Evolutionary conservation across 2,329 filamentous ascomycete genomes (phyloP), one percentile per base, ranked within the genome.

Genomic region (Ophiocordyceps camponoti-floridani): DNA sequence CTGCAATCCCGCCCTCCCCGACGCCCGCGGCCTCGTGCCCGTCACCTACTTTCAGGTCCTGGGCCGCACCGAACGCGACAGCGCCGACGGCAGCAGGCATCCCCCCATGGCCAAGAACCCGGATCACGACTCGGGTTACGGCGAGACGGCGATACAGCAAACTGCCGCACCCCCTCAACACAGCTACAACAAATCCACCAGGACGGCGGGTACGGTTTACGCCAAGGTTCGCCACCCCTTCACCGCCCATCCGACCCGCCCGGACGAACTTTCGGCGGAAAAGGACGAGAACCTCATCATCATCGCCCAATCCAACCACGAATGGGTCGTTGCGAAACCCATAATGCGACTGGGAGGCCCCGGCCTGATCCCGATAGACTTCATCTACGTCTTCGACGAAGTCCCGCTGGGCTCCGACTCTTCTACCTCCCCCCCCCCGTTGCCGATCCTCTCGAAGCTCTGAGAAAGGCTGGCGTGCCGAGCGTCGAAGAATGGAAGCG

Each of bases 271-370:
- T 47, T 88, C 95, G 53, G 91, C 91, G 43, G 93, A 94, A 62
- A 83, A 86, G 42, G 89, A 88, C 47, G 91, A 98, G 64, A 85
- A 88, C 44, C 95, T 98, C 57, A 95, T 98, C 51, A 88, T 98
- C 45, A 96, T 96, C 58, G 91, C 91, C 41, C 91, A 96, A 62
- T 96, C 89, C 7, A 96, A 96, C 56, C 86, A 89, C 5, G 91
- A 98, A 63, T 98, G 91, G 91, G 96, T 96, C 57, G 89, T 98
- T 49, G 91, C 91, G 43, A 98, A 98, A 64, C 91, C 91, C n/a
- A 98, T 98, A 59, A 89, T 88, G 49, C 75, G 91, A 51, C 71
- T 98, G n/a, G 91, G 91, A 40, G 91, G 91, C 1, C 91, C 91
- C 1, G 91, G 91, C 38, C 66, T 98, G 54, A 96, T 98, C 51